These are phyloP conservation scores for Staphylotrichum longicolle DNA, from an alignment of 495 filamentous ascomycete genomes.

Conservation along the genomic window DNA sequence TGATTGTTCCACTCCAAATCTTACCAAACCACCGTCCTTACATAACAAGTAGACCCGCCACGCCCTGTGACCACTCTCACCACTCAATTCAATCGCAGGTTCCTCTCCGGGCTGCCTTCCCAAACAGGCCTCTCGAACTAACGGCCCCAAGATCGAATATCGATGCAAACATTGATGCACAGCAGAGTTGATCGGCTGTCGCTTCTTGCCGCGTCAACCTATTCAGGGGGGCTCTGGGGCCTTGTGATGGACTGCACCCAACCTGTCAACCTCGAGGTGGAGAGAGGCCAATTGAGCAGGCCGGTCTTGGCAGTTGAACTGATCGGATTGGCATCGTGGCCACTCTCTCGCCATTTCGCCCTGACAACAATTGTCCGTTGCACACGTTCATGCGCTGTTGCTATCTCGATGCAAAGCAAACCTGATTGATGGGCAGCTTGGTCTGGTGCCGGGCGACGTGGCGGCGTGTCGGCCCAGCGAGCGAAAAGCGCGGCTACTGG, in stretches of 20 bases:
- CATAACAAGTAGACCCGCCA: too few species aligned
- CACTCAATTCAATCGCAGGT: too few species aligned
- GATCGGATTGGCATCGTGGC: slow-evolving; percentile 5
- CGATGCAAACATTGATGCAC: not conserved
- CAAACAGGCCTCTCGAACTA: not conserved
- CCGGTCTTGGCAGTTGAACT: too few species aligned
- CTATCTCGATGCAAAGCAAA: not conserved
- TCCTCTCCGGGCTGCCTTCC: not conserved
- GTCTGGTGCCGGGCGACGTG: slow-evolving; percentile 12
- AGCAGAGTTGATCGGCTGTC: too few species aligned
- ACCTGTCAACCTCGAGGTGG: too few species aligned
- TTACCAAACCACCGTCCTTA: too few species aligned
- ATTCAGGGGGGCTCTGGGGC: too few species aligned
- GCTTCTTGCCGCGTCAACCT: not conserved
- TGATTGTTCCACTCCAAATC: too few species aligned
- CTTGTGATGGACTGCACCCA: too few species aligned
- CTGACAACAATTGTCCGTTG: slow-evolving; percentile 4
- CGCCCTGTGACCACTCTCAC: too few species aligned
- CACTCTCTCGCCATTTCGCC: slow-evolving; percentile 5
- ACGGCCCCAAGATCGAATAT: not conserved
- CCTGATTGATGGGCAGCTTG: slow-evolving; percentile 5
- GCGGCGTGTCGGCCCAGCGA: slow-evolving; percentile 5
- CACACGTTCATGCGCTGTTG: not conserved
- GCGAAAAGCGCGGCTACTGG: slow-evolving; percentile 2
- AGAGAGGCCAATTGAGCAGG: too few species aligned